Evolutionary conservation across 2,329 filamentous ascomycete species (phyloP).

Genomic region (Plenodomus biglobosus): DNA sequence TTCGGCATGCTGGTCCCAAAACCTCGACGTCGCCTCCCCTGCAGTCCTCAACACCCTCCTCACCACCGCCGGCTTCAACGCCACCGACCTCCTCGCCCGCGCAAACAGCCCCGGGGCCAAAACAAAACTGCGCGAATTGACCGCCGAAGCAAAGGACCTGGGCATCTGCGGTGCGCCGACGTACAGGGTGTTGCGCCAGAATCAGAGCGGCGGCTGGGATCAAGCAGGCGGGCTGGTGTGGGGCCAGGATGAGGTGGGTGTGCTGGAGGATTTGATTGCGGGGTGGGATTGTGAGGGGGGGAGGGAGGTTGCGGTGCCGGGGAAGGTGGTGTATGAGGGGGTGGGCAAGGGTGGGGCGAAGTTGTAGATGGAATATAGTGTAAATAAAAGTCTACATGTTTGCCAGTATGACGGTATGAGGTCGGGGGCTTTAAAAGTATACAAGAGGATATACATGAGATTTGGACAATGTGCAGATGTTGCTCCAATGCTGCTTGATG

Average conservation of each 20-base stretch:
- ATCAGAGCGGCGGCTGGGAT: slow-evolving; percentile 13
- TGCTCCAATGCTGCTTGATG: no score
- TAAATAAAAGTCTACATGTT: no score
- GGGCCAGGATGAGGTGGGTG: slow-evolving; percentile 40
- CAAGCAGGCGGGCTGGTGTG: slow-evolving; percentile 31
- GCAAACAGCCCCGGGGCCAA: slow-evolving; percentile 30
- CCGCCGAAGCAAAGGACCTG: slow-evolving; percentile 32
- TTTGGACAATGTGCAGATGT: no score
- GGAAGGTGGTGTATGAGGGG: no score
- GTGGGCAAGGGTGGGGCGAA: no score
- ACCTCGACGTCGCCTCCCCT: slow-evolving; percentile 33
- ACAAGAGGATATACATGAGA: no score
- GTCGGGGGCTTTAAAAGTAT: no score
- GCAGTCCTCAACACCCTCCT: slow-evolving; percentile 25
- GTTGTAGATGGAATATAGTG: no score
- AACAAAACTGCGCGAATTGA: slow-evolving; percentile 27
- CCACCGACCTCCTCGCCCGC: slow-evolving; percentile 24
- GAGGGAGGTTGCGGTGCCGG: slow-evolving; percentile 7
- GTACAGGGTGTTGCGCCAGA: slow-evolving; percentile 31
- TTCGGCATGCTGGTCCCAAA: slow-evolving; percentile 38
- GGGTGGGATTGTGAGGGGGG: slow-evolving; percentile 29
- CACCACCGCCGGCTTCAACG: slow-evolving; percentile 31
- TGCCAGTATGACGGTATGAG: no score
- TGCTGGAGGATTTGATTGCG: slow-evolving; percentile 39
- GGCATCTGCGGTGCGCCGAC: slow-evolving; percentile 41